Evolutionary conservation across 768 basidiomycete genomes (phyloP).

Genomic region (Kwoniella mangroviensis): DNA sequence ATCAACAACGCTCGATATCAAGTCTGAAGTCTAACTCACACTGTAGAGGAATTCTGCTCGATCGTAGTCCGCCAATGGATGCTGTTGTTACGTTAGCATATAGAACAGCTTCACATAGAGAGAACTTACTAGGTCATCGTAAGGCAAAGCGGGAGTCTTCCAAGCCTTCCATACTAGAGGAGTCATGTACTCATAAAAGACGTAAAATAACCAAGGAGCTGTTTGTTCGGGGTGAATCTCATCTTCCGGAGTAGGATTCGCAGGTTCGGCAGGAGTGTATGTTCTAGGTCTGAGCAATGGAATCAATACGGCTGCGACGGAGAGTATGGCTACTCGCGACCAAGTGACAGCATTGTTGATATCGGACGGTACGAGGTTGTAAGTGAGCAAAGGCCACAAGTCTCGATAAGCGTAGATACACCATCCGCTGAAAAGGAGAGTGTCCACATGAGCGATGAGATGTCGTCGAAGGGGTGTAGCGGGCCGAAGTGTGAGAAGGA

Average conservation of each 20-base stretch:
- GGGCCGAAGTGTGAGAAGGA: conserved; percentile 59
- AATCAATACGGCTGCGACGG: conserved; percentile 61
- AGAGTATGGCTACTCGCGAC: conserved; percentile 63
- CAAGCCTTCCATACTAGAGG: conserved; percentile 57
- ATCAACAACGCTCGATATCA: no score
- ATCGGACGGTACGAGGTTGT: conserved; percentile 64
- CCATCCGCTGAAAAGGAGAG: conserved; percentile 63
- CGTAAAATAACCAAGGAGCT: conserved; percentile 61
- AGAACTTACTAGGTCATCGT: conserved; percentile 49
- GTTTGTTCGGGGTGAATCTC: conserved; percentile 63
- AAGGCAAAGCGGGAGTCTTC: conserved; percentile 51
- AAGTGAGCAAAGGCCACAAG: conserved; percentile 67
- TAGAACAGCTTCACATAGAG: background rate
- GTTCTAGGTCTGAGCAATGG: conserved; percentile 66
- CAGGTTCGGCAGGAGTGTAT: conserved; percentile 67
- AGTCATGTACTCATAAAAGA: conserved; percentile 66
- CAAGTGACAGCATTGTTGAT: conserved; percentile 61
- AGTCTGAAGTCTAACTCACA: conserved; percentile 18
- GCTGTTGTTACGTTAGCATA: conserved; percentile 36
- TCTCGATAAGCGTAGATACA: conserved; percentile 65
- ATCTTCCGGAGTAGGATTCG: conserved; percentile 37
- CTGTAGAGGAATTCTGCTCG: conserved; percentile 52
- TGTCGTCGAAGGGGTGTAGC: conserved; percentile 58
- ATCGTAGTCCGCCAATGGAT: conserved; percentile 63
- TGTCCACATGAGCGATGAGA: conserved; percentile 62